Evolutionary conservation across 2,329 filamentous ascomycete species (phyloP), one percentile per base, ranked within the genome.

Genomic region (Colletotrichum theobromicola): DNA sequence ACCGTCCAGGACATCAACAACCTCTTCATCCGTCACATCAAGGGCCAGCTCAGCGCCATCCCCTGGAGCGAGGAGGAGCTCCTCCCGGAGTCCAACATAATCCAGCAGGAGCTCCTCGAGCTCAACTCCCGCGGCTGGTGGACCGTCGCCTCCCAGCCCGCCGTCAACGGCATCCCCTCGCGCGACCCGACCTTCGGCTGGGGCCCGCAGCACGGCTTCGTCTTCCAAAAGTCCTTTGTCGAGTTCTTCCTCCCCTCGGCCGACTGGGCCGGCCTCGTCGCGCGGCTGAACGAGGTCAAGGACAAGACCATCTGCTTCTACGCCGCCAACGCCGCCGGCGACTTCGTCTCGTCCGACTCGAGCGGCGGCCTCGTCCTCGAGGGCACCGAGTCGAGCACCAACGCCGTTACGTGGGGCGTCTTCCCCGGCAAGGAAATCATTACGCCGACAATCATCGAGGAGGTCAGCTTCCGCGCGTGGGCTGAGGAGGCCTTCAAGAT

Each of bases 161-260:
- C 96, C 18, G 95, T 98, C 72, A 98, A 98, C 81, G 95, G 96
- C 55, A 85, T 96, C 24, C 90, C 90, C 42, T 97, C 94, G 32
- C 91, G 90, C 62, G 92, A 99, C 82, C 85, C 90, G 5, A 91
- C 94, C 24, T 98, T 98, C 79, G 97, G 97, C 76, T 99, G 97
- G 97, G 97, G 97, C 2, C 97, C 97, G 0, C 91, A 90, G 64
- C 93, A 96, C 79, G 97, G 97, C 21, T 98, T 98, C 82, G 95
- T 98, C 62, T 99, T 98, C 87, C 97, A 99, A 81, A 99, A 98
- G 85, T 94, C 96, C 0, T 99, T 99, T 83, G 95, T 99, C 66
- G 97, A 99, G 83, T 95, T 98, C 85, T 99, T 99, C 88, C 86
- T 98, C 72, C 93, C 96, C 0, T 85, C 88, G 0, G 83, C 89